These are phyloP conservation scores for Nymphaea colorata DNA, from an alignment of 164 flowering plant species.

Conservation along the genomic window DNA sequence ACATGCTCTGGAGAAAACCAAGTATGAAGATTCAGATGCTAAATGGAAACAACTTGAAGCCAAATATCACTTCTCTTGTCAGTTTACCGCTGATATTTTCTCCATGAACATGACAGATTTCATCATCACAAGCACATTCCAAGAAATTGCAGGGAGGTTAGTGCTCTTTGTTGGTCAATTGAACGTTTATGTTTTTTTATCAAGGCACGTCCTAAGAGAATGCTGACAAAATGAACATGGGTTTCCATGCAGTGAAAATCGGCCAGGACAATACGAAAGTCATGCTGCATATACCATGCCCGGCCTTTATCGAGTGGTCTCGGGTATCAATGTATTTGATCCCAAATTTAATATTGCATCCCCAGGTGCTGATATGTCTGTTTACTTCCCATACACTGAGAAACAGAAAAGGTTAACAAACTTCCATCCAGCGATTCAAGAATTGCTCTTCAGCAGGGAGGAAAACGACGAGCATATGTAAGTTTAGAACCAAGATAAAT, in stretches of 20 bases:
- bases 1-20: conserved; percentile 95
- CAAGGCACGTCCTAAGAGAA: not conserved
- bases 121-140: conserved; percentile 91
- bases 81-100: conserved; percentile 81
- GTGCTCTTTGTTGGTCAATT: not conserved
- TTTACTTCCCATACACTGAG: conserved; percentile 76
- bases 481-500: conserved; percentile 12
- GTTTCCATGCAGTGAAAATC: conserved; percentile 46
- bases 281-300: conserved; percentile 81
- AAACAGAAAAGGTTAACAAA: conserved; percentile 40
- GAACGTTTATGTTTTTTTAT: not conserved
- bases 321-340: conserved; percentile 86
- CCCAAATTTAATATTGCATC: conserved; percentile 95
- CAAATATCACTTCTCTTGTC: conserved; percentile 93
- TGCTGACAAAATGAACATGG: not conserved
- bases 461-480: conserved; percentile 81
- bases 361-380: conserved; percentile 91
- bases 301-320: conserved; percentile 70
- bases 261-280: conserved; percentile 93
- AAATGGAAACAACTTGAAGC: conserved; percentile 75
- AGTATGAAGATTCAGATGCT: conserved; percentile 86
- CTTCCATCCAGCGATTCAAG: conserved; percentile 76
- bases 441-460: conserved; percentile 51
- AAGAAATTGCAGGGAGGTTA: conserved; percentile 96
- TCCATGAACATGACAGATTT: conserved; percentile 94